Base-by-base conservation (phyloP, 441 rosid genomes). In the Gossypium davidsonii region DNA sequence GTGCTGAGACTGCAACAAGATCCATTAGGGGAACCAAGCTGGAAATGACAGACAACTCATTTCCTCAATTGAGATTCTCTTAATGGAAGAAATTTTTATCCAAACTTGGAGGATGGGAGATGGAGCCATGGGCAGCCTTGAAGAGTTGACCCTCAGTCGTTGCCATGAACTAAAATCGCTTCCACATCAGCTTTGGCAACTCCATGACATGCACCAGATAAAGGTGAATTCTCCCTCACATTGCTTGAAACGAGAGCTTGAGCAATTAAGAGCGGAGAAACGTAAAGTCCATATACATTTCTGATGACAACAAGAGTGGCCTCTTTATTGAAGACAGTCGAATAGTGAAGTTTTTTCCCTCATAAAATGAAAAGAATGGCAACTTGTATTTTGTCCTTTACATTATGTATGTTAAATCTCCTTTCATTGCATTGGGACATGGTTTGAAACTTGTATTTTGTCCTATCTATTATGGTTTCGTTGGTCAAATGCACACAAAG, bases 101-200 rank as follows among this genome's bases (percentile, higher is more conserved):
- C 18, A 6, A 14, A 66, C 34, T 44, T 66, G 70, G 70, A 21
- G 0, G 21, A 44, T 66, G 18, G 37, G 39, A 2, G 37, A 25
- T 25, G 70, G 21, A 66, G 70, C 70, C 18, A 14, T 66, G 57
- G 10, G 28, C 10, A 66, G 39, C 37, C 70, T 66, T 12, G 70
- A 66, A n/a, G 39, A 66, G 56, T 12, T 66, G 57, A 14, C 34
- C 37, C 37, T 70, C 34, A 14, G 1, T 53, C 49, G n/a, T 6
- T 52, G 62, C 46, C 7, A 18, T 11, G 42, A 69, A 18, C 44
- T 17, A 1, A 15, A 53, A 17, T 10, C 12, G 14, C 21, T 69
- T 69, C 21, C 48, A 14, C 2, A 53, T 10, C 48, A 28, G 6
- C 25, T 69, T 52, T 28, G 59, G 46, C 1, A 28, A 37, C 44